These are phyloP conservation scores for Colletotrichum sp. DNA, from an alignment of 2,329 filamentous ascomycete species.

Conservation along the genomic window DNA sequence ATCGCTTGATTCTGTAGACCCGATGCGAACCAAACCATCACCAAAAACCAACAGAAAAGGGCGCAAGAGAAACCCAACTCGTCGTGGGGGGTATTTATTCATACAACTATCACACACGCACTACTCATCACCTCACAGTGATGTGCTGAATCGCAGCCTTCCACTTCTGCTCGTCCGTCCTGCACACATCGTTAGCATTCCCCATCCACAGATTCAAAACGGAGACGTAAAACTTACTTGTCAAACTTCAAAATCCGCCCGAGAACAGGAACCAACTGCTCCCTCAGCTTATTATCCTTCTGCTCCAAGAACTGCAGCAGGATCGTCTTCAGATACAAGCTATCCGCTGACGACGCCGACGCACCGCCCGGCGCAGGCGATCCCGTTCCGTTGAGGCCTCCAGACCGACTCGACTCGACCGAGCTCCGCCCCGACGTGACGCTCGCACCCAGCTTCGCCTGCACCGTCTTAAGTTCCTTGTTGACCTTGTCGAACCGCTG, in stretches of 20 bases:
- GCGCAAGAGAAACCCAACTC: neutral
- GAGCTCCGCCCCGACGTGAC: slow-evolving; percentile 44
- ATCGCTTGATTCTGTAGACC: too few species aligned
- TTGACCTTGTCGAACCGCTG: slow-evolving; percentile 79
- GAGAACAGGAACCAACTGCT: slow-evolving; percentile 79
- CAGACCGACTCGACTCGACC: slow-evolving; percentile 50
- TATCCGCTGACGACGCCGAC: slow-evolving; percentile 41
- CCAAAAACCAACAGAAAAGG: accelerated
- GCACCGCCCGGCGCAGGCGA: slow-evolving; percentile 2
- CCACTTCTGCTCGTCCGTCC: slow-evolving; percentile 84
- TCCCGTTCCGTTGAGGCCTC: slow-evolving; percentile 37
- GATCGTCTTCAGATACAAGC: slow-evolving; percentile 80
- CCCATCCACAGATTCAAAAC: neutral
- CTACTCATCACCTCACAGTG: slow-evolving; percentile 33
- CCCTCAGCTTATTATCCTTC: slow-evolving; percentile 77
- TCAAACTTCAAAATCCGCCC: slow-evolving; percentile 80
- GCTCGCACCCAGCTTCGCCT: slow-evolving; percentile 46
- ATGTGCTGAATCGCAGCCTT: slow-evolving; percentile 72
- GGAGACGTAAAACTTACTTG: slow-evolving; percentile 57
- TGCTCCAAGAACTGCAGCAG: slow-evolving; percentile 82
- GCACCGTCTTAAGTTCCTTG: slow-evolving; percentile 64
- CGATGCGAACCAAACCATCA: too few species aligned
- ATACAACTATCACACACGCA: slow-evolving; percentile 1
- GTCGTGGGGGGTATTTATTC: slow-evolving; percentile 1
- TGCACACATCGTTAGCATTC: slow-evolving; percentile 25